Evolutionary conservation across 1,284 basidiomycete species (phyloP), one percentile per base, ranked within the genome.

Genomic region (Irpex sp.): DNA sequence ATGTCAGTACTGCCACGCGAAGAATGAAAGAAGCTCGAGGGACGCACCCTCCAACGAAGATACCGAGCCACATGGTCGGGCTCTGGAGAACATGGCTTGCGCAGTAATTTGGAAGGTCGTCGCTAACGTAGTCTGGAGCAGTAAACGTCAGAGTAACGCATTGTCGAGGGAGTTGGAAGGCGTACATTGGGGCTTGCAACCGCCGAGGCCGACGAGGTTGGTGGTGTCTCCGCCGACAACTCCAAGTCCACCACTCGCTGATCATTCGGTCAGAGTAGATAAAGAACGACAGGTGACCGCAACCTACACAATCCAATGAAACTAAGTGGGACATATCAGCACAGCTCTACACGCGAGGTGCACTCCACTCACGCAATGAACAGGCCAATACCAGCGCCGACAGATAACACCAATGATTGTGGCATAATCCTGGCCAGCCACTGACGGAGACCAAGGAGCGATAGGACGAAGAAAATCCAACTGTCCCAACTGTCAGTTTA

Each of bases 371-470:
- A 74, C 83, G 89, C 89, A 67, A 92, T 92, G 77, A 91, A 96
- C 15, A 95, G 73, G 62, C 93, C 94, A 70, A 96, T 95, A 68
- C 94, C 93, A 36, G 90, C 87, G 62, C 93, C 93, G 3, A 94
- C 91, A 8, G 92, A 88, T 65, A 94, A 83, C 46, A 93, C 88
- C 56, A 96, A 83, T 2, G 93, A 94, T 65, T 93, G 90, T 1
- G 94, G 94, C 82, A 96, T 93, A 60, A 94, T 83, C 47, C 94
- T 87, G 11, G 90, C 92, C 26, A 96, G 83, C 94, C 93, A 95
- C 79, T 95, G 93, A 63, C 94, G 92, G 57, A 96, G 82, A 70
- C 94, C 94, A 57, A 95, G 79, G 37, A 96, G 71, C 0, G 93
- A 94, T 17, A 96, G 81, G 69, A 89, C 70, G 67, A 95, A 84